Percentiles rank a stretch among this genome's conserved stretches.
Conservation (phyloP, 2,329 filamentous ascomycete genomes). For the Periconia sp. region DNA sequence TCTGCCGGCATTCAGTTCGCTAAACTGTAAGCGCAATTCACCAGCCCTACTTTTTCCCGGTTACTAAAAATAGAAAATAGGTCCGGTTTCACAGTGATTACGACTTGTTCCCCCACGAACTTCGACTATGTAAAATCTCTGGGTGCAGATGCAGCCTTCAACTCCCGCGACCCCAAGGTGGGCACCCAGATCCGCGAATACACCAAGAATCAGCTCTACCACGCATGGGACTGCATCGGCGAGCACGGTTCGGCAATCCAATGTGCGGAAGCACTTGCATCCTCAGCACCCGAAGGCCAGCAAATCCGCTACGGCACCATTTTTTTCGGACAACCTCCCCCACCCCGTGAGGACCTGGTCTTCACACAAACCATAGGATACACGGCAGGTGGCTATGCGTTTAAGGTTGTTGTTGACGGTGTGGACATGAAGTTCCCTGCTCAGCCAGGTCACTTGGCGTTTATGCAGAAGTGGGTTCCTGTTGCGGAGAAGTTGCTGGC, state of each 20-base stretch:
- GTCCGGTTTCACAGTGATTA: conserved; percentile 45
- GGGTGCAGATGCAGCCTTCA: conserved; percentile 50
- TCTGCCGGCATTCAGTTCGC: conserved; percentile 52
- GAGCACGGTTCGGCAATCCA: conserved; percentile 1
- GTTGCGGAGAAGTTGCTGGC: conserved; percentile 1
- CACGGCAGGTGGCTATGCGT: conserved; percentile 7
- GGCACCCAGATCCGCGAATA: conserved; percentile 47
- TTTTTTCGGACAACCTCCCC: not conserved
- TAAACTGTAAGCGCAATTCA: conserved; percentile 31
- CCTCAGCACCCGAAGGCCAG: conserved; percentile 8
- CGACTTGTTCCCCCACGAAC: conserved; percentile 48
- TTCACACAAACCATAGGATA: conserved; percentile 9
- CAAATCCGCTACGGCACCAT: conserved; percentile 11
- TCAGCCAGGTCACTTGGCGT: not conserved
- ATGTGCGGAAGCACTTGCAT: conserved; percentile 5
- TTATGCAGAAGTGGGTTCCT: not conserved
- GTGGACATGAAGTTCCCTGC: not conserved
- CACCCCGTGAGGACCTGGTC: conserved; percentile 4
- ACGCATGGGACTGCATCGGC: conserved; percentile 51
- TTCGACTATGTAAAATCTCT: conserved; percentile 48
- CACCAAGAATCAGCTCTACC: conserved; percentile 45
- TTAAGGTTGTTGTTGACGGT: not conserved
- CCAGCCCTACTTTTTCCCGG: too few relatives aligned
- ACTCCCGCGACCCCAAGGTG: conserved; percentile 50
- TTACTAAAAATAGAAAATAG: too few relatives aligned